Evolutionary conservation across 2,329 filamentous ascomycete genomes (phyloP).

Genomic region (Ceratocystiopsis minuta): DNA sequence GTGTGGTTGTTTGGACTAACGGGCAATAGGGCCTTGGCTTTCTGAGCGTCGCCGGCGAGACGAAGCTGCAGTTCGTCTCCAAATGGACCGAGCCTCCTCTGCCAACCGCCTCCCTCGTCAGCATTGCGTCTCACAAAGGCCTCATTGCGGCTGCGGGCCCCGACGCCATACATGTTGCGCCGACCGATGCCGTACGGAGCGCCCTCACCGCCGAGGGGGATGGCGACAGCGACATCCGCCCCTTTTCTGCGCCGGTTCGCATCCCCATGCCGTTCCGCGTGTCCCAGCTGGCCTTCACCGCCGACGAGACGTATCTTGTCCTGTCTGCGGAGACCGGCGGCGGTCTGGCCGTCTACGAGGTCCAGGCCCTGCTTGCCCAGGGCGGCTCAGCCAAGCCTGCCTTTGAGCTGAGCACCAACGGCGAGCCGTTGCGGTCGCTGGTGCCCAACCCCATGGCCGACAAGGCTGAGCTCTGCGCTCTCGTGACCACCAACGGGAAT

Average conservation of each 20-base stretch:
- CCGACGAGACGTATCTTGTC: conserved; percentile 72
- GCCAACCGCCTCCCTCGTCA: conserved; percentile 64
- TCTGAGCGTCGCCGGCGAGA: conserved; percentile 58
- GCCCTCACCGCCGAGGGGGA: conserved; percentile 37
- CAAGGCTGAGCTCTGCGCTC: conserved; percentile 56
- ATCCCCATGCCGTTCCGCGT: conserved; percentile 58
- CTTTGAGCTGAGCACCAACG: conserved; percentile 62
- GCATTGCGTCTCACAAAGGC: conserved; percentile 61
- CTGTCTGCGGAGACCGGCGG: conserved; percentile 67
- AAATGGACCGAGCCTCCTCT: conserved; percentile 63
- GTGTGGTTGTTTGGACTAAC: background rate
- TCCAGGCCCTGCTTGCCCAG: conserved; percentile 42
- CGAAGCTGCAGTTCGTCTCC: conserved; percentile 63
- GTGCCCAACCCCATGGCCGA: conserved; percentile 64
- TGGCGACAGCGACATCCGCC: conserved; percentile 41
- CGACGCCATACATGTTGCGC: conserved; percentile 56
- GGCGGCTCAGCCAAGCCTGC: conserved; percentile 44
- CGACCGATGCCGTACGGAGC: conserved; percentile 59
- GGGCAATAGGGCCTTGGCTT: conserved; percentile 51
- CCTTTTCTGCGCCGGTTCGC: conserved; percentile 55
- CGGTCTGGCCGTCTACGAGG: conserved; percentile 69
- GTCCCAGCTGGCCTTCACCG: conserved; percentile 77
- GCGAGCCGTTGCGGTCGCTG: conserved; percentile 53
- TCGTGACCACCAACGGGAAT: conserved; percentile 65
- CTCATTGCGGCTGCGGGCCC: conserved; percentile 79